Evolutionary conservation across 108 stramenopile species (phyloP).

Genomic region (Skeletonema marinoi): DNA sequence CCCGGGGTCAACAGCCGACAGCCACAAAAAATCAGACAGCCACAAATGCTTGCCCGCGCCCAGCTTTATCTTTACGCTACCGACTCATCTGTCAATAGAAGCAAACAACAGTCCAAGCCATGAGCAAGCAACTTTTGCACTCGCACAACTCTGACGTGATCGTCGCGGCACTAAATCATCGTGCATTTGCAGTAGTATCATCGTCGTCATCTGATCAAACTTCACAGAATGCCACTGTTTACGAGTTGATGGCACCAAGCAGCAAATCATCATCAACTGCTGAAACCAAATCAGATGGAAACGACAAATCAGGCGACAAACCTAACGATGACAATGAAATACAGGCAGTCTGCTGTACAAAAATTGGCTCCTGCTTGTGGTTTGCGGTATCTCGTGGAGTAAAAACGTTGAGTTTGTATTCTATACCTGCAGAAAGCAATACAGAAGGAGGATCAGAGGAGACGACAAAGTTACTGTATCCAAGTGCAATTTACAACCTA

Average conservation of each 20-base stretch:
- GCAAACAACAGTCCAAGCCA: background rate
- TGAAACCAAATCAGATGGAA: slow-evolving; percentile 1
- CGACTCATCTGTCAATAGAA: no score
- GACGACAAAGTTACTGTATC: slow-evolving; percentile 5
- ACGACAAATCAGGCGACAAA: background rate
- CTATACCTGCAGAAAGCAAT: slow-evolving; percentile 3
- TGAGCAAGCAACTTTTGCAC: slow-evolving; percentile 47
- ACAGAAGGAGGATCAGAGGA: slow-evolving; percentile 2
- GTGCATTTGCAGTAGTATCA: slow-evolving; percentile 31
- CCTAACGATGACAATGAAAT: slow-evolving; percentile 39
- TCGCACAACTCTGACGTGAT: slow-evolving; percentile 34
- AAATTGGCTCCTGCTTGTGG: slow-evolving; percentile 23
- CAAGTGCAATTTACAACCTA: slow-evolving; percentile 41
- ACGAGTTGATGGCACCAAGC: slow-evolving; percentile 21
- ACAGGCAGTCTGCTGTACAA: slow-evolving; percentile 56
- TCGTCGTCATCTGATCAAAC: slow-evolving; percentile 5
- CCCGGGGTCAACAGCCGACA: no score
- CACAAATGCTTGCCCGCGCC: no score
- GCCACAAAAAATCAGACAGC: no score
- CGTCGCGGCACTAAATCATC: slow-evolving; percentile 33
- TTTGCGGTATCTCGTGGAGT: slow-evolving; percentile 68
- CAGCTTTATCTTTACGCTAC: no score
- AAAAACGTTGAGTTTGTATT: slow-evolving; percentile 66
- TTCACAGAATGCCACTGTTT: no score
- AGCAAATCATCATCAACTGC: background rate